phyloP scores from a whole-genome alignment of 768 basidiomycete species.

The Paxillus rubicundulus region DNA sequence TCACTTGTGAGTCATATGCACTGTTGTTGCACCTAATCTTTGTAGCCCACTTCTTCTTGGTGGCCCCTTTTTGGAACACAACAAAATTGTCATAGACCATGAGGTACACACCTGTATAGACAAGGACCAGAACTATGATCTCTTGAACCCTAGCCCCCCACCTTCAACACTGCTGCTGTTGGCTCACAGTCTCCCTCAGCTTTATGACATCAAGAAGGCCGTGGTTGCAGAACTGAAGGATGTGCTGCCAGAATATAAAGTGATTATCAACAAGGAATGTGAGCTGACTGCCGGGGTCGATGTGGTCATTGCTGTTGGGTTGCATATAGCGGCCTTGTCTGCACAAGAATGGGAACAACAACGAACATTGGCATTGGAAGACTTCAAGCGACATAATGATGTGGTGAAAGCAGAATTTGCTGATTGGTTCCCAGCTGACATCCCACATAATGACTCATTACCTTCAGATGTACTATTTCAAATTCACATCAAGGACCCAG shows the following conservation, averaged over 20 bases:
- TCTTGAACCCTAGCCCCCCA: no score
- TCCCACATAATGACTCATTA: slow-evolving; percentile 21
- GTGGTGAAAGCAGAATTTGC: slow-evolving; percentile 7
- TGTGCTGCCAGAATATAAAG: background rate
- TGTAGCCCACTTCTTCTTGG: no score
- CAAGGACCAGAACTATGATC: slow-evolving; percentile 5
- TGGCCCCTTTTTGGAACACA: slow-evolving; percentile 35
- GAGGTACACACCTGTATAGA: background rate
- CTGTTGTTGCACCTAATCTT: no score
- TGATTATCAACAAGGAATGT: background rate
- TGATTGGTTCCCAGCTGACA: slow-evolving; percentile 25
- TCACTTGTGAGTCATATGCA: slow-evolving; percentile 3
- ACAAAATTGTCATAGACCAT: slow-evolving; percentile 35
- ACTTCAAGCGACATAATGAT: background rate
- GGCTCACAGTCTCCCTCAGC: background rate
- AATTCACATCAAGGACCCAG: slow-evolving; percentile 29
- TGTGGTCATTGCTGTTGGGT: background rate
- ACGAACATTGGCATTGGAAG: background rate
- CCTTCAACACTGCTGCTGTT: no score
- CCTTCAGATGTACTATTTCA: slow-evolving; percentile 21
- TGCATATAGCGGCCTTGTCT: background rate
- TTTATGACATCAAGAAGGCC: background rate
- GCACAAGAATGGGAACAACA: background rate
- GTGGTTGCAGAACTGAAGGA: background rate
- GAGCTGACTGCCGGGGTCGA: background rate